Conservation (phyloP, 805 yeast species). For the Candida glaebosa region DNA sequence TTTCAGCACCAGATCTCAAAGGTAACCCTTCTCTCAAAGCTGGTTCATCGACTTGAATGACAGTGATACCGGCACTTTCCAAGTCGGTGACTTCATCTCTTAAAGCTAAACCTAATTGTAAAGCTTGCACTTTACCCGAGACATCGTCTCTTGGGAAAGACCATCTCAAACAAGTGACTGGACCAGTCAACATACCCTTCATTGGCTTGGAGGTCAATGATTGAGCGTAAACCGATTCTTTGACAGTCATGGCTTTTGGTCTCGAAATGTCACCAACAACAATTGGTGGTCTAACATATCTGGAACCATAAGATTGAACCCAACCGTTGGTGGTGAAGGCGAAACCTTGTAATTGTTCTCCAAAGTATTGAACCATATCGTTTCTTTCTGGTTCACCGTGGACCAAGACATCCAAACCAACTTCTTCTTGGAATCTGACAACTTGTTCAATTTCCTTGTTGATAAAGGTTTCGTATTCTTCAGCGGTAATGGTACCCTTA, state of each 20-base stretch:
- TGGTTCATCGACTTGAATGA: slow-evolving; percentile 99
- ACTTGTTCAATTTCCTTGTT: slow-evolving; percentile 94
- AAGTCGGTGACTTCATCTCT: slow-evolving; percentile 98
- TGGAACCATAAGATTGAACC: slow-evolving; percentile 99
- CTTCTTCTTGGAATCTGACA: slow-evolving; percentile 98
- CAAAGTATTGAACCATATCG: slow-evolving; percentile 99
- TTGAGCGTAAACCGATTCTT: slow-evolving; percentile 99
- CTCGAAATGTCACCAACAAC: slow-evolving; percentile 99
- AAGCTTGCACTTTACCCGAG: slow-evolving; percentile 87
- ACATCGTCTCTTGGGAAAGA: slow-evolving; percentile 99
- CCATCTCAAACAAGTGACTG: slow-evolving; percentile 99
- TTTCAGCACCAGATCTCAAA: slow-evolving; percentile 95
- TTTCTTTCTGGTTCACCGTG: slow-evolving; percentile 99
- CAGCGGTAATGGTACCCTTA: slow-evolving; percentile 94
- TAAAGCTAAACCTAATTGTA: slow-evolving; percentile 94
- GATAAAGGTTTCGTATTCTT: slow-evolving; percentile 94
- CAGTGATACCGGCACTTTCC: slow-evolving; percentile 97
- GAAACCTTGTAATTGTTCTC: slow-evolving; percentile 97
- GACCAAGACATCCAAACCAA: slow-evolving; percentile 96
- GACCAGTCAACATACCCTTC: slow-evolving; percentile 99
- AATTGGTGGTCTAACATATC: slow-evolving; percentile 99
- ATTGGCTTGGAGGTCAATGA: slow-evolving; percentile 91
- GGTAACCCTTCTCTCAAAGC: slow-evolving; percentile 99
- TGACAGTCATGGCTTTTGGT: slow-evolving; percentile 97
- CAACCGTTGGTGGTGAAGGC: slow-evolving; percentile 99